Evolutionary conservation across 768 basidiomycete genomes (phyloP).

Genomic region (Cubamyces lactineus): DNA sequence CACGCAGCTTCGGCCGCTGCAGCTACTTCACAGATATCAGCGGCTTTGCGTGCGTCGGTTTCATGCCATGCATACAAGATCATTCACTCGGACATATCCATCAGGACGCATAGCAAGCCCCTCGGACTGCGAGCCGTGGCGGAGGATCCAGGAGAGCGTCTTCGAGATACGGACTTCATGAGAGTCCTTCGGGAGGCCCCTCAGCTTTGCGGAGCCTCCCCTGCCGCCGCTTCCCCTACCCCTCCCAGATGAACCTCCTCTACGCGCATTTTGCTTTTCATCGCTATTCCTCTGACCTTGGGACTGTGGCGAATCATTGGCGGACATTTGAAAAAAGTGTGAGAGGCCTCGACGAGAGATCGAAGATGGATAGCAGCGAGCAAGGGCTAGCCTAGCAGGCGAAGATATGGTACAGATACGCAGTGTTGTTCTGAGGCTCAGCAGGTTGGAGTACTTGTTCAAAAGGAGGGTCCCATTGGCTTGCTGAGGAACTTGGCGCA

Average conservation of each 20-base stretch:
- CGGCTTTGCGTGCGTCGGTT: not conserved
- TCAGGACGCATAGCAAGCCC: slow-evolving; percentile 77
- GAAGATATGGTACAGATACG: no score
- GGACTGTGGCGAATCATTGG: not conserved
- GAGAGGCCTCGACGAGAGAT: not conserved
- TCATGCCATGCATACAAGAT: slow-evolving; percentile 67
- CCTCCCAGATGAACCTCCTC: not conserved
- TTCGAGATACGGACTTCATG: slow-evolving; percentile 78
- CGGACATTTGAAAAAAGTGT: not conserved
- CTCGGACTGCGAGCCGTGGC: slow-evolving; percentile 84
- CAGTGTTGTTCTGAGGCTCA: no score
- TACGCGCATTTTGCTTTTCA: not conserved
- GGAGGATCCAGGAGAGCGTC: slow-evolving; percentile 87
- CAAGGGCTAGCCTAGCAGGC: no score
- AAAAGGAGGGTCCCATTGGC: no score
- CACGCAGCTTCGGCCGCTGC: slow-evolving; percentile 66
- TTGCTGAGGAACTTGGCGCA: no score
- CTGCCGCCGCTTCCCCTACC: slow-evolving; percentile 13
- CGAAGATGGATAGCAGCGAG: not conserved
- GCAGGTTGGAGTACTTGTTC: no score
- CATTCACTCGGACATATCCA: slow-evolving; percentile 81
- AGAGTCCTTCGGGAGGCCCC: slow-evolving; percentile 62
- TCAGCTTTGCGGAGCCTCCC: slow-evolving; percentile 45
- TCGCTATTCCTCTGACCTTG: not conserved
- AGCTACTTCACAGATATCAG: slow-evolving; percentile 50